Percentiles rank a stretch among this genome's conserved stretches.
These are phyloP conservation scores for Ormosia emarginata DNA, from an alignment of 306 rosid species.

Conservation along the genomic window DNA sequence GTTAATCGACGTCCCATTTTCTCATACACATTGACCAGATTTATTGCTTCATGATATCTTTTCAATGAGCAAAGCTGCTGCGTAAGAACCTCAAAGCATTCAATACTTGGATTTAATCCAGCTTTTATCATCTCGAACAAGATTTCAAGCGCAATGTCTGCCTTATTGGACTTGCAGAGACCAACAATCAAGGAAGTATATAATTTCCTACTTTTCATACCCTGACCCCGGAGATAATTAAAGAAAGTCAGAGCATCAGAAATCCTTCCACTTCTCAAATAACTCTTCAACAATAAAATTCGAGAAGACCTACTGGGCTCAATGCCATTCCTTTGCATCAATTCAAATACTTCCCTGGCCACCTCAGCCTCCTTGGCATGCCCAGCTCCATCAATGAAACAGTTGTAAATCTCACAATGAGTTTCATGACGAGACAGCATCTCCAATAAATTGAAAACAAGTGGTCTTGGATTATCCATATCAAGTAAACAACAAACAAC, in stretches of 20 bases:
- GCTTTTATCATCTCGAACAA: constrained; percentile 41
- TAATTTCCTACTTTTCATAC: constrained; percentile 31
- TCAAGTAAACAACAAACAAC: constrained; percentile 49
- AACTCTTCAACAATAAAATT: constrained; percentile 47
- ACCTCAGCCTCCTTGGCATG: constrained; percentile 51
- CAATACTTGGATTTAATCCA: constrained; percentile 46
- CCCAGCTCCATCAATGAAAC: constrained; percentile 56
- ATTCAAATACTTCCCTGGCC: constrained; percentile 55
- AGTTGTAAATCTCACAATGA: constrained; percentile 27
- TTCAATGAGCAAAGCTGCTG: constrained; percentile 35
- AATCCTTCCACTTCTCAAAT: constrained; percentile 42
- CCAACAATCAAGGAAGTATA: constrained; percentile 41
- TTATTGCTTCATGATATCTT: constrained; percentile 46
- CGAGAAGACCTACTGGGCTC: constrained; percentile 37
- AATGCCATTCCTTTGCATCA: constrained; percentile 55
- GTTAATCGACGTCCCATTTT: constrained; percentile 61
- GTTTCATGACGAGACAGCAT: constrained; percentile 42
- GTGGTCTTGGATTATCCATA: constrained; percentile 50
- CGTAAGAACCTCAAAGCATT: constrained; percentile 62
- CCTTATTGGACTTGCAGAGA: constrained; percentile 49
- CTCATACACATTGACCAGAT: constrained; percentile 51
- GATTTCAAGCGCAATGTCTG: constrained; percentile 40
- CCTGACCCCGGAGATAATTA: constrained; percentile 28
- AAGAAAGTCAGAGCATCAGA: constrained; percentile 66
- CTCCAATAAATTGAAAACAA: constrained; percentile 45